Percentiles rank a stretch among this genome's conserved stretches.
phyloP scores from a whole-genome alignment of 345 rosid genomes.

The Linum trigynum region DNA sequence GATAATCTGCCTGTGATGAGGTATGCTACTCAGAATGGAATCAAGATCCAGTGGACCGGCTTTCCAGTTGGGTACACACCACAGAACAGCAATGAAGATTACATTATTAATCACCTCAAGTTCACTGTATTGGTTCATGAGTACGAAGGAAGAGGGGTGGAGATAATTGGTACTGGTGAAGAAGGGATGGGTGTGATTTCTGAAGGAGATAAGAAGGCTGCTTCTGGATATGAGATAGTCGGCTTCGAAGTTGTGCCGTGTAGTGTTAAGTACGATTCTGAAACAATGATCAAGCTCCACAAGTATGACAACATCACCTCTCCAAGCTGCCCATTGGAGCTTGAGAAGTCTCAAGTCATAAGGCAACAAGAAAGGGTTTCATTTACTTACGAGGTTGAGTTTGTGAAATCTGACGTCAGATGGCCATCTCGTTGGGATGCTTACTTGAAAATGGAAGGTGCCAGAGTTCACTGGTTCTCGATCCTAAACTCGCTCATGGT shows the following conservation, averaged over 20 bases:
- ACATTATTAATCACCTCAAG: conserved; percentile 4
- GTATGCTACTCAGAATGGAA: conserved; percentile 1
- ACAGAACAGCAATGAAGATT: conserved; percentile 2
- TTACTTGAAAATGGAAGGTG: conserved; percentile 6
- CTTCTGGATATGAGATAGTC: conserved; percentile 1
- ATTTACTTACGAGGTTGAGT: conserved; percentile 4
- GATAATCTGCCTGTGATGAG: conserved; percentile 5
- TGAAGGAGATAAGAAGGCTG: conserved; percentile 2
- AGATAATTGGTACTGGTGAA: conserved; percentile 2
- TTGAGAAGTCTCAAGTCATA: conserved; percentile 1
- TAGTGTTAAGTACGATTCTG: conserved; percentile 1
- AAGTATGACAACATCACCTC: background rate
- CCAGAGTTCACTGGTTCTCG: conserved; percentile 1
- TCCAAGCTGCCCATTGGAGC: background rate
- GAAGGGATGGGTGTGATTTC: conserved; percentile 4
- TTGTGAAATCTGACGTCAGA: background rate
- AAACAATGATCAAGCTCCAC: background rate
- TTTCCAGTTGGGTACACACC: conserved; percentile 4
- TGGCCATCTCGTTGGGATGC: conserved; percentile 8
- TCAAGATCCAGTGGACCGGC: conserved; percentile 1
- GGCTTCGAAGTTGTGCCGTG: conserved; percentile 4
- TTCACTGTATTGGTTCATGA: conserved; percentile 3
- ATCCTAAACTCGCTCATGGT: conserved; percentile 5
- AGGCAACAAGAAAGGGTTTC: conserved; percentile 2
- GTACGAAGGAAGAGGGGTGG: conserved; percentile 3